Evolutionary conservation across 2,329 filamentous ascomycete genomes (phyloP), one percentile per base, ranked within the genome.

Genomic region (Neoarthrinium moseri): DNA sequence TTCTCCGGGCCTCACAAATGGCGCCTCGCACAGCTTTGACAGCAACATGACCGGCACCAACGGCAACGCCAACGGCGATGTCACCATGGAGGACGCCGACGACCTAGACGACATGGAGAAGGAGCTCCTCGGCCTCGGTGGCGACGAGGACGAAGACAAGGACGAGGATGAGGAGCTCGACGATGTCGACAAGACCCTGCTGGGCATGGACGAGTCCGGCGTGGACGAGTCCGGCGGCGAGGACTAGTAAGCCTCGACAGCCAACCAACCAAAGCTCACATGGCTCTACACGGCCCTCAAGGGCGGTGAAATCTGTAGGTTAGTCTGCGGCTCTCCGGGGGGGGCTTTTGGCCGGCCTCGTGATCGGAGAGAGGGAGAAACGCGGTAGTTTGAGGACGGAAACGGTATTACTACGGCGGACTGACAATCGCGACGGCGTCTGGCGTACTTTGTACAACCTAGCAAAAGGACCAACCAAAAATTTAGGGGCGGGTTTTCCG

Each of bases 21-120:
- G 57, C 4, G 34, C 36, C 17, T 40, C 36, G 29, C 34, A 30
- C 58, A 49, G 48, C 52, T 37, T 33, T 43, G 35, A 33, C 38
- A 44, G 45, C 27, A 27, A 44, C 35, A 26, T 18, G 8, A 26
- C 23, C 4, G 37, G 37, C 12, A 18, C 24, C 13, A 68, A 68
- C 24, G 65, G 63, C 26, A 64, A 67, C 29, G 51, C 54, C 6
- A 71, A 73, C 23, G 74, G 70, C 12, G 73, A 76, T 27, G 60
- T 73, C 29, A 65, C 66, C 20, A 69, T 70, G 62, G 66, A 71
- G 32, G 69, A 74, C 45, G 73, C 67, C 6, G 74, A 79, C 32
- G 74, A 74, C 36, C 69, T 81, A 48, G 78, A 79, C 45, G 78
- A 82, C 22, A 74, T 73, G 43, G 74, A 81, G 13, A 73, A 77